These are phyloP conservation scores for Mycena haematopus DNA, from an alignment of 768 basidiomycete genomes.

Conservation along the genomic window DNA sequence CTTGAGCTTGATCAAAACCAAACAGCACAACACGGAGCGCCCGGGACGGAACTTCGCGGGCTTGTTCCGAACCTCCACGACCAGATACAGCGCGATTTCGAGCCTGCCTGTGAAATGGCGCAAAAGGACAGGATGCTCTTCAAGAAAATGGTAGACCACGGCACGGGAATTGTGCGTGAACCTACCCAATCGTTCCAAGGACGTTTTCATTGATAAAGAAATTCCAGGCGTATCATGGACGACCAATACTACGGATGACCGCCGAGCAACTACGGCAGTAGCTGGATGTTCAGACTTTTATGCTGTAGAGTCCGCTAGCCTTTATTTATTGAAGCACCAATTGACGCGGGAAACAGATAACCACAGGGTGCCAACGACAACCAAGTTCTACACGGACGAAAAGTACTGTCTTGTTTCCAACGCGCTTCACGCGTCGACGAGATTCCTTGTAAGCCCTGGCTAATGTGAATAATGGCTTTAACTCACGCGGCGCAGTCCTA, in stretches of 20 bases:
- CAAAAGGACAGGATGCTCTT: slow-evolving; percentile 11
- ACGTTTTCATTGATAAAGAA: slow-evolving; percentile 5
- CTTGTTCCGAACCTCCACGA: too few relatives aligned
- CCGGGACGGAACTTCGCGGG: too few relatives aligned
- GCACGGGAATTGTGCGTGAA: slow-evolving; percentile 10
- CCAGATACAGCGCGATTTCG: slow-evolving; percentile 10
- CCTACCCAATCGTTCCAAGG: neutral
- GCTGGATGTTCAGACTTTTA: slow-evolving; percentile 14
- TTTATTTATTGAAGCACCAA: neutral
- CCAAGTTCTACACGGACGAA: slow-evolving; percentile 21
- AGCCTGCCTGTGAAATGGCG: slow-evolving; percentile 21
- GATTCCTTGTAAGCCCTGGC: slow-evolving; percentile 22
- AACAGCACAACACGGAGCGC: too few relatives aligned
- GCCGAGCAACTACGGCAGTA: slow-evolving; percentile 15
- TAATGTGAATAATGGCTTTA: too few relatives aligned
- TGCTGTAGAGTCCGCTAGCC: slow-evolving; percentile 5
- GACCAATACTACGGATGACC: slow-evolving; percentile 2
- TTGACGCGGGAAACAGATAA: neutral
- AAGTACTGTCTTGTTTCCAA: slow-evolving; percentile 20
- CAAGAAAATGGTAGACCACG: slow-evolving; percentile 13
- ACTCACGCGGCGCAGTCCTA: slow-evolving; percentile 27
- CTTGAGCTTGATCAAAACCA: too few relatives aligned
- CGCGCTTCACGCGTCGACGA: slow-evolving; percentile 7
- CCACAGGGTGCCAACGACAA: slow-evolving; percentile 25
- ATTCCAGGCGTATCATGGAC: slow-evolving; percentile 1